Base-by-base conservation (phyloP, 202 grass and related monocot genomes). In the Sporobolus alterniflorus region DNA sequence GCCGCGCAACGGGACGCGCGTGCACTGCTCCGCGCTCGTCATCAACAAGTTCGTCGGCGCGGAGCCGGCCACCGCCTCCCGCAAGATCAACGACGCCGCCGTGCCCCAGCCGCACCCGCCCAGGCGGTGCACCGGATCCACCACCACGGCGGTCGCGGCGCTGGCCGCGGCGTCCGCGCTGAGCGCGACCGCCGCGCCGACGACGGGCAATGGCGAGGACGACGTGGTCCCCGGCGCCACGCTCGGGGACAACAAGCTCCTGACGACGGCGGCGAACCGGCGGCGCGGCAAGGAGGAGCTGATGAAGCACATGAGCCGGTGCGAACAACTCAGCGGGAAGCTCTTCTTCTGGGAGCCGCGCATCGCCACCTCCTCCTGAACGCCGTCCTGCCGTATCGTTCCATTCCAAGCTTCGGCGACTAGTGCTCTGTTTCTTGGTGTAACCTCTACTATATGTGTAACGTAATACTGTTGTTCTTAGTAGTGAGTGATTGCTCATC, bases 31-130 rank as follows among this genome's bases (percentile, higher is more conserved):
- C 32, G 75, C 81, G 43, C 80, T 92, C 72, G 91, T 92, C 71
- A 84, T 92, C 87, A 92, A 92, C 87, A 92, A 92, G 73, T 92
- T 92, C 81, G 84, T 92, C 72, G 81, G 77, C 61, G 91, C 86
- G 46, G 74, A 88, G 49, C 90, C 86, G 29, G 76, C 17, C 18
- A 22, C 56, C 52, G 1, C 70, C 50, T 20, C 32, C 71, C 42
- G 61, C 31, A 60, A 77, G 10, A 60, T 44, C 57, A n/a, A 48
- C 48, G 44, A 54, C 42, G 43, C 21, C 54, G 30, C 25, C 28
- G 17, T 30, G 14, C 73, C 48, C 26, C 50, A 24, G 2, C 34
- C 52, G 20, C 59, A 41, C 33, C 55, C 24, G 1, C 40, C 65
- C 13, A 87, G 69, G 56, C 73, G 59, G 12, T 8, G 39, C 47